Percentiles rank a stretch among this genome's conserved stretches.
phyloP scores from a whole-genome alignment of 352 stramenopile species.

The Globisporangium takayamanum region DNA sequence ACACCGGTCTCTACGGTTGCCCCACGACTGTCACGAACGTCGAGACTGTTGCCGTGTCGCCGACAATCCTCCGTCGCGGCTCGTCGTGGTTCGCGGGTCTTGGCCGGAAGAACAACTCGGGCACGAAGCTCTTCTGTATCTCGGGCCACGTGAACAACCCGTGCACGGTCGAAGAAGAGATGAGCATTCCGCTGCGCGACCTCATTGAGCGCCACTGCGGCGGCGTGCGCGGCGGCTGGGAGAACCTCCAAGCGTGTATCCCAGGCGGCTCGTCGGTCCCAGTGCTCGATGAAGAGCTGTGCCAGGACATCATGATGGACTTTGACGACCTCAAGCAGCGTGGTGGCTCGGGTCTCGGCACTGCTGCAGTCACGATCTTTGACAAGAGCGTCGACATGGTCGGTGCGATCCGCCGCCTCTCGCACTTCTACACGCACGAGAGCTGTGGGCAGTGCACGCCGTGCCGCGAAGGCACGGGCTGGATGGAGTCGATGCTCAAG shows the following conservation, averaged over 20 bases:
- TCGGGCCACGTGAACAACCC: slow-evolving; percentile 99
- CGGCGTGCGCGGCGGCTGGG: slow-evolving; percentile 97
- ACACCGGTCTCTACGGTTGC: slow-evolving; percentile 98
- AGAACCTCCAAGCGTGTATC: slow-evolving; percentile 98
- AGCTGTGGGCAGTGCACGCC: slow-evolving; percentile 99
- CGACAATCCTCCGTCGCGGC: slow-evolving; percentile 97
- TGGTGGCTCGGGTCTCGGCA: slow-evolving; percentile 94
- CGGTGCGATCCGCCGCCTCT: slow-evolving; percentile 95
- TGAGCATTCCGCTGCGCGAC: slow-evolving; percentile 97
- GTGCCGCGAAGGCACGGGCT: slow-evolving; percentile 97
- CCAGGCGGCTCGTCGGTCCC: slow-evolving; percentile 95
- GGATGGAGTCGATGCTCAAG: slow-evolving; percentile 96
- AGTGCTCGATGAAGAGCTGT: slow-evolving; percentile 91
- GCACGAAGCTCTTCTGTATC: slow-evolving; percentile 99
- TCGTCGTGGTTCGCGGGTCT: slow-evolving; percentile 95
- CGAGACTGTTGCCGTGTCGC: slow-evolving; percentile 97
- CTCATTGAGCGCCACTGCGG: slow-evolving; percentile 99
- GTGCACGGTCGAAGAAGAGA: slow-evolving; percentile 97
- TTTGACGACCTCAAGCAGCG: slow-evolving; percentile 98
- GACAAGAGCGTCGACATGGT: slow-evolving; percentile 99
- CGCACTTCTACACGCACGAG: slow-evolving; percentile 99
- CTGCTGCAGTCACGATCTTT: slow-evolving; percentile 98
- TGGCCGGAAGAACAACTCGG: slow-evolving; percentile 97
- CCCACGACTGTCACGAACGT: slow-evolving; percentile 99
- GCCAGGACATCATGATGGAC: slow-evolving; percentile 98